Percentiles rank a stretch among this genome's conserved stretches.
These are phyloP conservation scores for Phlyctochytrium bullatum DNA, from an alignment of 192 early-diverging fungal species.

Conservation along the genomic window DNA sequence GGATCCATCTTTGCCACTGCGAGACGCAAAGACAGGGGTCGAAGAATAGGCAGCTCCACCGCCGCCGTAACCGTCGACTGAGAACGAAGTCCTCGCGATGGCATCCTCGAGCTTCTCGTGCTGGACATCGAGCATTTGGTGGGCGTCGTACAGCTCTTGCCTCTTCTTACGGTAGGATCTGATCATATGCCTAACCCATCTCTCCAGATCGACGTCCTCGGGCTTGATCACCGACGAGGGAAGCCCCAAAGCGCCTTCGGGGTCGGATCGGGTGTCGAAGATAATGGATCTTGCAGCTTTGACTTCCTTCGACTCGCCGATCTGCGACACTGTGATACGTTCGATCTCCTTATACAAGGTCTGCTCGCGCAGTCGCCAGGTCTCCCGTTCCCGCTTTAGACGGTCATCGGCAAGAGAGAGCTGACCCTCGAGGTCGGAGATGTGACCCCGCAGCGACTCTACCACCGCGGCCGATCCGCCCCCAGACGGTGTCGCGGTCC, in stretches of 20 bases:
- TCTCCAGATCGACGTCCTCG: slow-evolving; percentile 23
- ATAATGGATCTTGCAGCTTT: slow-evolving; percentile 1
- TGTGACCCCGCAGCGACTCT: background rate
- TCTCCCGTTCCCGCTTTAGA: slow-evolving; percentile 16
- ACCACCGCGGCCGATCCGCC: slow-evolving; percentile 10
- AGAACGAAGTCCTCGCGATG: slow-evolving; percentile 5
- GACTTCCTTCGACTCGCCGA: slow-evolving; percentile 3
- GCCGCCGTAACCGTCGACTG: background rate
- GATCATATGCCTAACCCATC: slow-evolving; percentile 21
- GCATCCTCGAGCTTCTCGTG: slow-evolving; percentile 28
- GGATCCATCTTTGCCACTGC: background rate
- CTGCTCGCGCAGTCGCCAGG: slow-evolving; percentile 19
- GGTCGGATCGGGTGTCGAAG: background rate
- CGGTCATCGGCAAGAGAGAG: background rate
- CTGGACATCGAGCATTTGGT: slow-evolving; percentile 27
- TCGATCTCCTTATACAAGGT: slow-evolving; percentile 23
- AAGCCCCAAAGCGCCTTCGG: slow-evolving; percentile 8
- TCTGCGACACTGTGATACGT: slow-evolving; percentile 7
- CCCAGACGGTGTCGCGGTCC: too few relatives aligned
- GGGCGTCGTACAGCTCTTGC: slow-evolving; percentile 11
- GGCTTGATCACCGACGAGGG: background rate
- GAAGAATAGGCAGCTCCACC: background rate
- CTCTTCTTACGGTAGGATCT: background rate
- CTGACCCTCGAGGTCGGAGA: background rate
- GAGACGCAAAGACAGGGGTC: background rate